A percentile compares a stretch with the other conserved stretches of the same genome.
Conservation (phyloP, 177 flowering plant species). For the Vitis hybrid region DNA sequence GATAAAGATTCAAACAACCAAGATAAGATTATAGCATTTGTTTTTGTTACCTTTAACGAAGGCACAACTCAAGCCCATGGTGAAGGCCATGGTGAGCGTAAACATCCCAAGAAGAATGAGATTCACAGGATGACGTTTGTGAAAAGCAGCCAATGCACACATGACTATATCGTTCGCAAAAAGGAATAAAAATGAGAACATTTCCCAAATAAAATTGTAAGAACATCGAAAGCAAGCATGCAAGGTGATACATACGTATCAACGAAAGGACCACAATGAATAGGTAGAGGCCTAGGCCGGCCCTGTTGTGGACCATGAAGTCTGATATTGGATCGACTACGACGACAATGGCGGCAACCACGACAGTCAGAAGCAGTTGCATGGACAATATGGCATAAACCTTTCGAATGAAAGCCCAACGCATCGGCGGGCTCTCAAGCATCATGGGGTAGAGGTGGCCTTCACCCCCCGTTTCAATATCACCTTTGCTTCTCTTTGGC, state of each 20-base stretch:
- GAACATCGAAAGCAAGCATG: not conserved
- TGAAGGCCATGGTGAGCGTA: slow-evolving; percentile 39
- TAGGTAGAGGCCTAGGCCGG: slow-evolving; percentile 43
- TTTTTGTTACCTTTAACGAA: slow-evolving; percentile 41
- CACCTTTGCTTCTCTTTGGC: slow-evolving; percentile 11
- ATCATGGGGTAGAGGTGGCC: slow-evolving; percentile 52
- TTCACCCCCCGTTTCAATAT: slow-evolving; percentile 32
- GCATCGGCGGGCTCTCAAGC: slow-evolving; percentile 49
- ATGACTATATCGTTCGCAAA: slow-evolving; percentile 28
- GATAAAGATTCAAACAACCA: too few relatives aligned
- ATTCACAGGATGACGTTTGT: slow-evolving; percentile 57
- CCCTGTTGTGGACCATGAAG: slow-evolving; percentile 24
- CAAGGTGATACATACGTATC: slow-evolving; percentile 29
- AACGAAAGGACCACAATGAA: slow-evolving; percentile 39
- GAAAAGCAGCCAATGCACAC: slow-evolving; percentile 33
- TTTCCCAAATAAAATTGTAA: not conserved
- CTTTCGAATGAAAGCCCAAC: slow-evolving; percentile 80
- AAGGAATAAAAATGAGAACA: not conserved
- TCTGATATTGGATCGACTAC: slow-evolving; percentile 28
- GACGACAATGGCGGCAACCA: slow-evolving; percentile 48
- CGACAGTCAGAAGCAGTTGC: slow-evolving; percentile 63
- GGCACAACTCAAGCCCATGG: slow-evolving; percentile 55
- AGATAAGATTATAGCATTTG: not conserved
- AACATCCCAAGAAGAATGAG: slow-evolving; percentile 52
- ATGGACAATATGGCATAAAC: slow-evolving; percentile 54